Percentiles rank a stretch among this genome's conserved stretches.
These are phyloP conservation scores for Phytopythium montanum DNA, from an alignment of 352 stramenopile species.

Conservation along the genomic window DNA sequence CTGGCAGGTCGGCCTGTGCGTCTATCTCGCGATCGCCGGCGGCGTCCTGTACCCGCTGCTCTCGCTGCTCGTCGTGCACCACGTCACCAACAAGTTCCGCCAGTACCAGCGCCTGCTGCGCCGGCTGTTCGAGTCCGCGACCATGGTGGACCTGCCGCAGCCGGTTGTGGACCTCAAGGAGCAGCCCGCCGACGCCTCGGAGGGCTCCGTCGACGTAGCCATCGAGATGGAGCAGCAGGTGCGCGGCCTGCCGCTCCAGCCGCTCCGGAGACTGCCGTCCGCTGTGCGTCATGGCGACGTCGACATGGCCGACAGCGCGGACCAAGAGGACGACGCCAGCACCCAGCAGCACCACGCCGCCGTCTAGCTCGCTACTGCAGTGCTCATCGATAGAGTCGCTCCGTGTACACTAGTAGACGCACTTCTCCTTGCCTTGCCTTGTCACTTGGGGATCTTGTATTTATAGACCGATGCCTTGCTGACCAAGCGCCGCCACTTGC, in stretches of 20 bases:
- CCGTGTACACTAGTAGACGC: constrained; percentile 6
- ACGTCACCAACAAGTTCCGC: constrained; percentile 61
- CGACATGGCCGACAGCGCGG: neutral
- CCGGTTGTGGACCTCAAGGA: constrained; percentile 39
- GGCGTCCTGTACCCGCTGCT: constrained; percentile 58
- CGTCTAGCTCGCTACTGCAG: constrained; percentile 1
- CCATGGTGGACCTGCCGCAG: constrained; percentile 39
- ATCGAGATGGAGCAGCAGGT: constrained; percentile 33
- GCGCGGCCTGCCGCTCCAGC: constrained; percentile 23
- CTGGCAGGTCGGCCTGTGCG: constrained; percentile 61
- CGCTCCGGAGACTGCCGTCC: constrained; percentile 41
- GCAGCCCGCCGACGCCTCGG: constrained; percentile 23
- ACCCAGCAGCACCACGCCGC: constrained; percentile 7
- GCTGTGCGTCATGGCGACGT: constrained; percentile 16
- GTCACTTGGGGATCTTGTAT: too few relatives aligned
- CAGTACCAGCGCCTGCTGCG: constrained; percentile 39
- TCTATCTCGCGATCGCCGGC: constrained; percentile 53
- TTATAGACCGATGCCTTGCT: neutral
- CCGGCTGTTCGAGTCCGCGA: constrained; percentile 47
- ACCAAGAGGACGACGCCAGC: neutral
- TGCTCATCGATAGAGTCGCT: constrained; percentile 1
- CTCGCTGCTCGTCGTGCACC: constrained; percentile 53
- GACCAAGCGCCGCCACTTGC: neutral
- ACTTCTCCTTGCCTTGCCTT: neutral
- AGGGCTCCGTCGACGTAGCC: constrained; percentile 26